phyloP scores from a whole-genome alignment of 2,329 filamentous ascomycete species.

The Metarhizium anisopliae region DNA sequence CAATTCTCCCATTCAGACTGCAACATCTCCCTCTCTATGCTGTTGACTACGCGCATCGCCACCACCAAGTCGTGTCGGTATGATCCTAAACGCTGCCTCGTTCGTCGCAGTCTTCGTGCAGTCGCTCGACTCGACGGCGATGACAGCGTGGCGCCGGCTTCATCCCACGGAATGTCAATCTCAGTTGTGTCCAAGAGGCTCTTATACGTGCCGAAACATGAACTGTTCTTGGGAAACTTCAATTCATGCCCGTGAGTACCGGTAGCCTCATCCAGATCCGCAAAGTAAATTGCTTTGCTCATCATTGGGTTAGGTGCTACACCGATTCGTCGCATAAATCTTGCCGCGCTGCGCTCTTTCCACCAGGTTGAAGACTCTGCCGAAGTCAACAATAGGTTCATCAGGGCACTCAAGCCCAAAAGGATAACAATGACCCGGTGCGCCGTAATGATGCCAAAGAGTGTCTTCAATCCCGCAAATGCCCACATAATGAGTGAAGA shows the following conservation, averaged over 20 bases:
- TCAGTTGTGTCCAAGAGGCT: constrained; percentile 49
- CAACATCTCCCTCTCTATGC: constrained; percentile 77
- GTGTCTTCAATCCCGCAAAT: constrained; percentile 54
- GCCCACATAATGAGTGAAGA: constrained; percentile 72
- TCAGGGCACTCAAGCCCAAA: constrained; percentile 57
- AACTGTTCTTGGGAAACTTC: constrained; percentile 37
- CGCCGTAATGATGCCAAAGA: constrained; percentile 61
- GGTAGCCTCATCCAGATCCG: constrained; percentile 63
- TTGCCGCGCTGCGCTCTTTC: constrained; percentile 69
- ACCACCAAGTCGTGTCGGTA: constrained; percentile 89
- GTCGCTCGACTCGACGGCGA: constrained; percentile 42
- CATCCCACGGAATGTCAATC: constrained; percentile 46
- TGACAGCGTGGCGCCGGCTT: constrained; percentile 38
- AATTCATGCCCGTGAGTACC: constrained; percentile 24
- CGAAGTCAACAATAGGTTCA: constrained; percentile 69
- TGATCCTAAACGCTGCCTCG: constrained; percentile 71
- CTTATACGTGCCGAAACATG: constrained; percentile 54
- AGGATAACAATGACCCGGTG: constrained; percentile 66
- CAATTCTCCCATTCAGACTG: constrained; percentile 89
- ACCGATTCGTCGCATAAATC: constrained; percentile 75
- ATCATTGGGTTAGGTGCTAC: constrained; percentile 71
- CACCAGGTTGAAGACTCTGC: constrained; percentile 72
- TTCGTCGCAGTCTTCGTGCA: constrained; percentile 60
- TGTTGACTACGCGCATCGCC: constrained; percentile 82
- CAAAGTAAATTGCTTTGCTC: constrained; percentile 77